These are phyloP conservation scores for Phylloboletellus chloephorus DNA, from an alignment of 1,284 basidiomycete genomes.

Conservation along the genomic window DNA sequence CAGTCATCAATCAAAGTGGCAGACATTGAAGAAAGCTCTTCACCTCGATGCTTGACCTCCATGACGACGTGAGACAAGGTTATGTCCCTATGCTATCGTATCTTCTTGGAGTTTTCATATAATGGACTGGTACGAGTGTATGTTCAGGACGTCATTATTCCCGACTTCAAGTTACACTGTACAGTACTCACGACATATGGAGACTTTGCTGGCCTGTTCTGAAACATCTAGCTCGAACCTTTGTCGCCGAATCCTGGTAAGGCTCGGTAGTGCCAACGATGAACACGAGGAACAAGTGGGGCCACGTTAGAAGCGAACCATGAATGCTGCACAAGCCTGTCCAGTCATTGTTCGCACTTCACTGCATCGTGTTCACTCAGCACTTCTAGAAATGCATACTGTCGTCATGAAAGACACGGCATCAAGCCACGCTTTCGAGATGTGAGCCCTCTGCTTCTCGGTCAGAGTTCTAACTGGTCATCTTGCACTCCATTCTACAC, in stretches of 20 bases:
- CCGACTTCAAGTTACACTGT: conserved; percentile 19
- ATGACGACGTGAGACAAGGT: conserved; percentile 8
- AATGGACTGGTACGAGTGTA: conserved; percentile 16
- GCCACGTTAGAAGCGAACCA: conserved; percentile 17
- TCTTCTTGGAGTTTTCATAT: conserved; percentile 14
- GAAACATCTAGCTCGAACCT: not conserved
- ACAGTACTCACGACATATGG: conserved; percentile 26
- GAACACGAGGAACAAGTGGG: conserved; percentile 19
- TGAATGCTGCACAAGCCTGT: conserved; percentile 6
- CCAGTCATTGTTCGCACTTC: conserved; percentile 8
- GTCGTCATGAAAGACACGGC: too few species aligned
- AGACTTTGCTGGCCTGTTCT: conserved; percentile 6
- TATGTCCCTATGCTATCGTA: conserved; percentile 22
- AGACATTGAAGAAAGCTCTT: conserved; percentile 28
- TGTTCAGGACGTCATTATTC: conserved; percentile 8
- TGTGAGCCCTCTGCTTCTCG: conserved; percentile 13
- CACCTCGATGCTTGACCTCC: conserved; percentile 25
- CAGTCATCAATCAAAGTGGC: conserved; percentile 30
- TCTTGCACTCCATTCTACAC: conserved; percentile 18
- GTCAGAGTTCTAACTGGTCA: conserved; percentile 1
- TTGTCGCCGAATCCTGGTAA: not conserved
- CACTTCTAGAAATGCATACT: too few species aligned
- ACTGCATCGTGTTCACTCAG: too few species aligned
- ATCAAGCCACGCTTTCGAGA: not conserved
- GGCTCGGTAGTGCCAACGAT: not conserved